Percentiles rank a stretch among this genome's conserved stretches.
Conservation (phyloP, 441 rosid species). For the Erodium texanum region DNA sequence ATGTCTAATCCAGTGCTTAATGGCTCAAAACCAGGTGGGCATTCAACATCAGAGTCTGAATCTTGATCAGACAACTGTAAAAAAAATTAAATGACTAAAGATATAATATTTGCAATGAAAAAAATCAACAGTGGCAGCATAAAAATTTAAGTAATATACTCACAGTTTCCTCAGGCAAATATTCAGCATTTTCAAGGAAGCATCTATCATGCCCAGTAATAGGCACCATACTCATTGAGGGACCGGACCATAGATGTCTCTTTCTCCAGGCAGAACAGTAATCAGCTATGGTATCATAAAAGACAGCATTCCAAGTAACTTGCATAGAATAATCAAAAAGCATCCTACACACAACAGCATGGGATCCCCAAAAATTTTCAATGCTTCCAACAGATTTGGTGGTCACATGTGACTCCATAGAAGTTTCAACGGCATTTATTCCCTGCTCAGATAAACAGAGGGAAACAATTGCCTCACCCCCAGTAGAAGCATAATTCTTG, state of each 20-base stretch:
- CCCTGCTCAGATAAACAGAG: conserved; percentile 21
- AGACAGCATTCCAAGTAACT: conserved; percentile 85
- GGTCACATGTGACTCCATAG: conserved; percentile 19
- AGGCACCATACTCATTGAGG: conserved; percentile 25
- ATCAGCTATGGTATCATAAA: conserved; percentile 56
- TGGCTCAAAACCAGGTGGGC: conserved; percentile 42
- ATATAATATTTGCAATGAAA: conserved; percentile 10
- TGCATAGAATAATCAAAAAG: conserved; percentile 65
- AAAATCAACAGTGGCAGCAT: not conserved
- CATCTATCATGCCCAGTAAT: conserved; percentile 15
- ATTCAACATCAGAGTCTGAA: conserved; percentile 27
- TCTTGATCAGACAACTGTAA: conserved; percentile 37
- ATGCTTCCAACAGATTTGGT: conserved; percentile 70
- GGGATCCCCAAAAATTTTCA: conserved; percentile 55
- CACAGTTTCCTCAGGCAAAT: conserved; percentile 29
- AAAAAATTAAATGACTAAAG: conserved; percentile 25
- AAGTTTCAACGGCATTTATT: conserved; percentile 16
- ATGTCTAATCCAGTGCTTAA: conserved; percentile 22
- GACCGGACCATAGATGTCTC: conserved; percentile 55
- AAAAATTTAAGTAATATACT: conserved; percentile 16
- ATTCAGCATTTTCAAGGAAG: conserved; percentile 19
- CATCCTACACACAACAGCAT: conserved; percentile 46
- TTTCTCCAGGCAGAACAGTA: conserved; percentile 60
- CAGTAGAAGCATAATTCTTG: conserved; percentile 20
- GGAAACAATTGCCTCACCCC: conserved; percentile 27